Evolutionary conservation across 768 basidiomycete genomes (phyloP).

Genomic region (Cyclocybe aegerita): DNA sequence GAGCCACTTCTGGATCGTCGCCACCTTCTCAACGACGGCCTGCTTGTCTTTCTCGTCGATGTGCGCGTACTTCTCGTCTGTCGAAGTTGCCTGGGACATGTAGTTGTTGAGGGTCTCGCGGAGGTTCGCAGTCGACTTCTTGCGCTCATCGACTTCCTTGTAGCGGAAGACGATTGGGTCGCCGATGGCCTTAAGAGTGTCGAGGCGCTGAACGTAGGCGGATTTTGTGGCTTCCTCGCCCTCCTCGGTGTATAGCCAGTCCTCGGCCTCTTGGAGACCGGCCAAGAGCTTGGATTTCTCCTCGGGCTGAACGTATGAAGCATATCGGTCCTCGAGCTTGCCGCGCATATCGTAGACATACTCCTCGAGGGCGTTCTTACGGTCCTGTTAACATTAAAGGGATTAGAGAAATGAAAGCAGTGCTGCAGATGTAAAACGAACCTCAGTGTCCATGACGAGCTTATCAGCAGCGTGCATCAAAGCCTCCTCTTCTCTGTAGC

Average conservation of each 20-base stretch:
- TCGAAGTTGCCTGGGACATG: slow-evolving; percentile 76
- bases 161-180: slow-evolving; percentile 85
- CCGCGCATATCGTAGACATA: slow-evolving; percentile 95
- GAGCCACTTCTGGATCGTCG: slow-evolving; percentile 91
- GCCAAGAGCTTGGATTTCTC: slow-evolving; percentile 80
- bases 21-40: slow-evolving; percentile 84
- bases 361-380: slow-evolving; percentile 98
- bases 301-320: slow-evolving; percentile 63
- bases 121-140: slow-evolving; percentile 66
- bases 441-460: slow-evolving; percentile 97
- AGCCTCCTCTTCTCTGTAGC: slow-evolving; percentile 77
- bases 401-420: background rate
- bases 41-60: slow-evolving; percentile 89
- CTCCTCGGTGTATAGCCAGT: slow-evolving; percentile 98
- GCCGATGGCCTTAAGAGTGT: slow-evolving; percentile 80
- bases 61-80: slow-evolving; percentile 86
- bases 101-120: slow-evolving; percentile 90
- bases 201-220: slow-evolving; percentile 84
- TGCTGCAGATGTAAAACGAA: slow-evolving; percentile 30
- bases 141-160: slow-evolving; percentile 82
- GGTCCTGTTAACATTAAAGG: slow-evolving; percentile 55
- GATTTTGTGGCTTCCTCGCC: slow-evolving; percentile 95
- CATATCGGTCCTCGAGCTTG: slow-evolving; percentile 90
- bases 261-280: slow-evolving; percentile 78
- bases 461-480: slow-evolving; percentile 91